Conservation (phyloP, 2,329 filamentous ascomycete genomes). For the Bipolaris sorokiniana region DNA sequence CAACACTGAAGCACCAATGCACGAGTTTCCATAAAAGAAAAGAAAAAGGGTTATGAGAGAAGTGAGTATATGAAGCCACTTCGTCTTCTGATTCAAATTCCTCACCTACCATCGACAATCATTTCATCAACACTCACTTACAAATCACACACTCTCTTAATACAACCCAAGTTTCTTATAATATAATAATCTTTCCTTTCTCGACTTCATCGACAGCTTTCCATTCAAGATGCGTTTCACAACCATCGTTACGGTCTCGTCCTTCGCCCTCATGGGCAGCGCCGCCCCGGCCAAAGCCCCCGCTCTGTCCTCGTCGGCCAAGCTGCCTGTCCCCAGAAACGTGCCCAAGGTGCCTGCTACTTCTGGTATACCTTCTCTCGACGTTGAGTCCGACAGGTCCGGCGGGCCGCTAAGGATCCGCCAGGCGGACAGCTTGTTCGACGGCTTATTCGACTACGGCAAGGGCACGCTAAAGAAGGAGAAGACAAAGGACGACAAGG, state of each 20-base stretch:
- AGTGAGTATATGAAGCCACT: not conserved
- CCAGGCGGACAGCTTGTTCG: not conserved
- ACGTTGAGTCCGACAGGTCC: not conserved
- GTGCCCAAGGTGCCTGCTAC: too few relatives aligned
- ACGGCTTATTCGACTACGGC: not conserved
- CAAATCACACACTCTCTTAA: not conserved
- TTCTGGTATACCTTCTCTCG: too few relatives aligned
- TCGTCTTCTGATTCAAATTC: not conserved
- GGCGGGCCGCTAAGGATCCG: not conserved
- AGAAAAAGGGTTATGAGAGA: not conserved
- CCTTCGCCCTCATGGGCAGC: not conserved
- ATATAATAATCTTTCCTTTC: not conserved
- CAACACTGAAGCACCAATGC: not conserved
- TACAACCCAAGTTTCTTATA: not conserved
- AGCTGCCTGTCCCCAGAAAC: too few relatives aligned
- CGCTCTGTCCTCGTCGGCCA: too few relatives aligned
- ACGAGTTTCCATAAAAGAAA: not conserved
- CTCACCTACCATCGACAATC: not conserved
- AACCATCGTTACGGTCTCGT: not conserved
- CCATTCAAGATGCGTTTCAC: slow-evolving; percentile 5
- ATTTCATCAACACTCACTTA: not conserved
- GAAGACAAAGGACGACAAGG: not conserved
- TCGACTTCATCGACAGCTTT: not conserved
- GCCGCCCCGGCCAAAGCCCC: not conserved
- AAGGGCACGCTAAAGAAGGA: not conserved